These are phyloP conservation scores for Xylaria sp. DNA, from an alignment of 2,329 filamentous ascomycete species.

Conservation along the genomic window DNA sequence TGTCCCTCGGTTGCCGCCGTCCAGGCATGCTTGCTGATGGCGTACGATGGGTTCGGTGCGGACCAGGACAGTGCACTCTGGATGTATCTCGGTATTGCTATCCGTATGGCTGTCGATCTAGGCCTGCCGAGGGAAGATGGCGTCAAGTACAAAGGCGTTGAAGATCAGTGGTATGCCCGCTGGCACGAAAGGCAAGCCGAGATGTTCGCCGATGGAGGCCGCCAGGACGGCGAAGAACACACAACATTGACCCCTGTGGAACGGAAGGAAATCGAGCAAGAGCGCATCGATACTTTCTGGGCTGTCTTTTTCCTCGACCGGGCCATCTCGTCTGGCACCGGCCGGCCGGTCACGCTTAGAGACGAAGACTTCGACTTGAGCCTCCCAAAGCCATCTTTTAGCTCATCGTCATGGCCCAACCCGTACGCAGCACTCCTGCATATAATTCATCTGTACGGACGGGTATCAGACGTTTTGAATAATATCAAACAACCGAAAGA, in stretches of 20 bases:
- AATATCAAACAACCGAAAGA: constrained; percentile 79
- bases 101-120: constrained; percentile 83
- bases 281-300: constrained; percentile 90
- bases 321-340: constrained; percentile 88
- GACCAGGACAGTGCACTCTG: constrained; percentile 90
- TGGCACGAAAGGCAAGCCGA: constrained; percentile 54
- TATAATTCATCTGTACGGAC: constrained; percentile 87
- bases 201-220: constrained; percentile 39
- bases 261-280: constrained; percentile 77
- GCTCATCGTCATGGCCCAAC: constrained; percentile 74
- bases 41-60: constrained; percentile 89
- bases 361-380: constrained; percentile 87
- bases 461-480: constrained; percentile 86
- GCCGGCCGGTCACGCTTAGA: constrained; percentile 82
- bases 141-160: constrained; percentile 69
- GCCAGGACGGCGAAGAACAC: constrained; percentile 57
- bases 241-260: constrained; percentile 59
- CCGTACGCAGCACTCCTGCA: constrained; percentile 84
- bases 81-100: constrained; percentile 93
- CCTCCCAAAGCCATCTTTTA: constrained; percentile 65
- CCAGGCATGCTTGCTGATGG: constrained; percentile 84
- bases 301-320: constrained; percentile 88
- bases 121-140: constrained; percentile 86
- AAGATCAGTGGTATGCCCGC: constrained; percentile 61
- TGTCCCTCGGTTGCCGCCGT: constrained; percentile 86